Evolutionary conservation across 495 filamentous ascomycete genomes (phyloP), one percentile per base, ranked within the genome.

Genomic region (Melanomma pulvis-pyrius): DNA sequence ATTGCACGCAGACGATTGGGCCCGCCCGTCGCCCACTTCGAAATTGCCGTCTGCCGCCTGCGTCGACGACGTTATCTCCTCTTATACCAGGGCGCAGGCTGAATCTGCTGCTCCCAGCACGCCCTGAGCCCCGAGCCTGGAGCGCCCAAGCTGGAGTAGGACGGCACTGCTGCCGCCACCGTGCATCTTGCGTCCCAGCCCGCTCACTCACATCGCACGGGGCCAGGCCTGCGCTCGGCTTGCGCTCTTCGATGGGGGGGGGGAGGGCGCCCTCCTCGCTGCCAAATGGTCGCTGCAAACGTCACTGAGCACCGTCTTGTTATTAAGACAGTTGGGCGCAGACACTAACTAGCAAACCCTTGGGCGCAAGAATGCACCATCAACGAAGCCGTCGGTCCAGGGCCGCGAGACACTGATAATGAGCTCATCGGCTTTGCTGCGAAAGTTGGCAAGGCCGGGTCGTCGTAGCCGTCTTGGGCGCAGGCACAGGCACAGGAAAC

Each of bases 1-100:
- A 67, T 67, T 67, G 46, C 60, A 46, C 49, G 30, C 50, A 26
- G 34, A 54, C 47, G 1, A 30, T 48, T 21, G 19, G 41, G 39
- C 44, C n/a, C 25, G 39, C 52, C 53, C 56, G 49, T 67, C 57
- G 57, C 58, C 36, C 52, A 21, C 13, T 36, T 30, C 22, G 58
- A 61, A 67, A 61, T 67, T 44, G n/a, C n/a, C 13, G 5, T n/a
- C 39, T 44, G 39, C 39, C 8, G 9, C 8, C 39, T 44, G 39
- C 39, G 39, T 44, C 32, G 32, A 6, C 39, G 39, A 44, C 15
- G 39, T 32, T 39, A 39, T 51, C 41, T 28, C 32, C 26, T 32
- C 21, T 63, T 32, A 30, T 30, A 15, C 61, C 21, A 48, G 24
- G 60, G 48, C 48, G 48, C 60, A 41, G 47, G 58, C 58, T 61